These are phyloP conservation scores for Populus nigra DNA, from an alignment of 345 rosid genomes.

Conservation along the genomic window DNA sequence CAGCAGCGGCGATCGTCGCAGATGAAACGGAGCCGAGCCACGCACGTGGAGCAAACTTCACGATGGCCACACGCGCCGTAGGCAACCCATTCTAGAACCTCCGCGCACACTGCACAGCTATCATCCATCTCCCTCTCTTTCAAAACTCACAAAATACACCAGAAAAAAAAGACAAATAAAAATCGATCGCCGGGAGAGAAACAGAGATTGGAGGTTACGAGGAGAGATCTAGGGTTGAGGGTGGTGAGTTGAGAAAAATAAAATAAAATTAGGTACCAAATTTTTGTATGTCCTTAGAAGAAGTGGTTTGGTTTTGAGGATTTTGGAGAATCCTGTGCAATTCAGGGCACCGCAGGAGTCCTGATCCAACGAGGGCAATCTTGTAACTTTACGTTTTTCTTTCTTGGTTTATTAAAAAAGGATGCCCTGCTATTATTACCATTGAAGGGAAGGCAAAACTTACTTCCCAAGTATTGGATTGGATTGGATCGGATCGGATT, in stretches of 20 bases:
- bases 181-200: not conserved
- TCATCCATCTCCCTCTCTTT: conserved; percentile 56
- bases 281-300: not conserved
- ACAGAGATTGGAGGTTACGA: not conserved
- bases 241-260: too few relatives aligned
- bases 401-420: too few relatives aligned
- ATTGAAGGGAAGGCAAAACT: not conserved
- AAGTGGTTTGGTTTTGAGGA: not conserved
- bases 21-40: conserved; percentile 87
- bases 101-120: conserved; percentile 92
- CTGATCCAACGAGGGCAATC: not conserved
- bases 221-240: not conserved
- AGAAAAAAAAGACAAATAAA: too few relatives aligned
- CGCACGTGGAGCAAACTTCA: conserved; percentile 90
- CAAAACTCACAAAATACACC: not conserved
- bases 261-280: not conserved
- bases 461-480: not conserved
- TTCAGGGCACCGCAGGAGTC: not conserved
- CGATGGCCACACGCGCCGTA: conserved; percentile 88
- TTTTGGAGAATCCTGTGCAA: not conserved
- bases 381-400: not conserved
- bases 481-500: not conserved
- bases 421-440: too few relatives aligned
- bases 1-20: conserved; percentile 81
- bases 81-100: conserved; percentile 82